Conservation (phyloP, 192 early-diverging fungal genomes). For the Funneliformis mosseae region DNA sequence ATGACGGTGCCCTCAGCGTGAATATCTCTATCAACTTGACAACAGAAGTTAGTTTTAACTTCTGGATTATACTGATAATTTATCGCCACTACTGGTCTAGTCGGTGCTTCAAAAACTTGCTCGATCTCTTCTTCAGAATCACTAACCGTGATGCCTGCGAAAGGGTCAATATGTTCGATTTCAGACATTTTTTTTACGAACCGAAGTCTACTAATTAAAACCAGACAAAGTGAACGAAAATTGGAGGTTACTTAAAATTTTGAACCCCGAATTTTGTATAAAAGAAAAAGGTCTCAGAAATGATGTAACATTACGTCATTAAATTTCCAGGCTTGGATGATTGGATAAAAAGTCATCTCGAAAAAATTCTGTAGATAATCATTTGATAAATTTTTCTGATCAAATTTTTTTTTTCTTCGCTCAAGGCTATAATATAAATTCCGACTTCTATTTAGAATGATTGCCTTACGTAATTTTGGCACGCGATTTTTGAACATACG, state of each 20-base stretch:
- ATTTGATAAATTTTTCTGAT: no score
- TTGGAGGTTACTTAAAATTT: no score
- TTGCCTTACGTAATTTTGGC: not conserved
- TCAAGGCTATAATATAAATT: no score
- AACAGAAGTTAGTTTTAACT: conserved; percentile 15
- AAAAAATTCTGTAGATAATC: no score
- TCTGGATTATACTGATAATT: not conserved
- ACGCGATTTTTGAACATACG: not conserved
- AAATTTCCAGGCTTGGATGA: no score
- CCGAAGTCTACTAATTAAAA: not conserved
- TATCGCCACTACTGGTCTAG: not conserved
- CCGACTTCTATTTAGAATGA: not conserved
- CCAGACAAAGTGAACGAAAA: no score
- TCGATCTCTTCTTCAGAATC: conserved; percentile 3
- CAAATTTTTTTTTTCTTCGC: no score
- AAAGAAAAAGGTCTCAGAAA: no score
- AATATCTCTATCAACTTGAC: conserved; percentile 24
- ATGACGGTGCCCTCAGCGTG: not conserved
- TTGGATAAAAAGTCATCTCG: no score
- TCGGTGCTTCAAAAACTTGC: not conserved
- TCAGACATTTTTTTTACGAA: not conserved
- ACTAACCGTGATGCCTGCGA: not conserved
- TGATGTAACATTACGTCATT: no score
- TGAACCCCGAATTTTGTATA: no score
- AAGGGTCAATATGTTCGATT: conserved; percentile 3